Conservation (phyloP, 106 monocot genomes). For the Platanthera zijinensis region DNA sequence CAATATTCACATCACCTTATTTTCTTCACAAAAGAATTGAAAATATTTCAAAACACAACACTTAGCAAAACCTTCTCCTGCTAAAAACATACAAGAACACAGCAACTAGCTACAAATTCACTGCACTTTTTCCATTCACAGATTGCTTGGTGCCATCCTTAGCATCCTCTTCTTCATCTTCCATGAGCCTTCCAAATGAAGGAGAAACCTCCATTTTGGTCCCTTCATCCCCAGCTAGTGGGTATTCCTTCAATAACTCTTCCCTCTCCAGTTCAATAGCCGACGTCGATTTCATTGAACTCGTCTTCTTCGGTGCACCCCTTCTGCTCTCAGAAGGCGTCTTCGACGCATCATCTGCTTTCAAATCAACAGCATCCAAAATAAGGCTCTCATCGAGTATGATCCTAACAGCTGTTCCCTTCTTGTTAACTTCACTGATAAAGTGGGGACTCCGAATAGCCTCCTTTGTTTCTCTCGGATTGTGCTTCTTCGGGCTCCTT, state of each 20-base stretch:
- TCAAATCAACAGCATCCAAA: slow-evolving; percentile 7
- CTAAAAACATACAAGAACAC: too few relatives aligned
- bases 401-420: slow-evolving; percentile 23
- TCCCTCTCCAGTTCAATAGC: slow-evolving; percentile 10
- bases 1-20: too few relatives aligned
- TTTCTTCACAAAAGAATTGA: too few relatives aligned
- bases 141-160: not conserved
- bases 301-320: slow-evolving; percentile 32
- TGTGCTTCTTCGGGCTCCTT: slow-evolving; percentile 23
- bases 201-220: too few relatives aligned
- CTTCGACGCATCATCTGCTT: not conserved
- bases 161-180: not conserved
- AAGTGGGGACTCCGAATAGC: slow-evolving; percentile 9
- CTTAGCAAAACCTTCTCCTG: too few relatives aligned
- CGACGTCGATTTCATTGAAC: slow-evolving; percentile 12
- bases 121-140: not conserved
- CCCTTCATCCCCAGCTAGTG: too few relatives aligned
- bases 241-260: not conserved
- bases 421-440: slow-evolving; percentile 16
- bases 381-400: slow-evolving; percentile 12
- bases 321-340: slow-evolving; percentile 15
- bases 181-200: not conserved
- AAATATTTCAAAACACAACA: too few relatives aligned
- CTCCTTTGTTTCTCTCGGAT: not conserved
- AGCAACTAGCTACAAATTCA: not conserved